phyloP scores from a whole-genome alignment of 768 basidiomycete species.

The Serpula lacrymans region DNA sequence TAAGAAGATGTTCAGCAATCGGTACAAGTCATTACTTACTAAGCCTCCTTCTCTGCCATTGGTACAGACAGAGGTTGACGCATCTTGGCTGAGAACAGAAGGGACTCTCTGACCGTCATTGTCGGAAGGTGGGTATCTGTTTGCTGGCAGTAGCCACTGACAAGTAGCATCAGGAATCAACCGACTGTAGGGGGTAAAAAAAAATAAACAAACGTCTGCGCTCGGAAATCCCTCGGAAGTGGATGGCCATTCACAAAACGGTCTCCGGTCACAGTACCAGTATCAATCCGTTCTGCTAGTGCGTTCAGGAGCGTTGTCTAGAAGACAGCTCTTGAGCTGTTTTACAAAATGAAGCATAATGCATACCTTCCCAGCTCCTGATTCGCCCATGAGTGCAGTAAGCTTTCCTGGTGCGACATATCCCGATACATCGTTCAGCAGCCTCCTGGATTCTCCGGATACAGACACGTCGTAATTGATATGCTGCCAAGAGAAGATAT shows the following conservation, averaged over 20 bases:
- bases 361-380: constrained; percentile 30
- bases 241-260: constrained; percentile 43
- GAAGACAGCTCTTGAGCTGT: no score
- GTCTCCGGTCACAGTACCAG: constrained; percentile 38
- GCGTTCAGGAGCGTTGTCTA: constrained; percentile 51
- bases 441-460: constrained; percentile 13
- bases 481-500: constrained; percentile 47
- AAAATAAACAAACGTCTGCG: constrained; percentile 46
- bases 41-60: constrained; percentile 70
- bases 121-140: constrained; percentile 76
- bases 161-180: neutral
- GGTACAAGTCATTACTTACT: constrained; percentile 48
- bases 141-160: constrained; percentile 83
- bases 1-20: neutral
- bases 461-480: constrained; percentile 37
- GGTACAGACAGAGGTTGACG: constrained; percentile 71
- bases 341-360: neutral
- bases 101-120: constrained; percentile 75
- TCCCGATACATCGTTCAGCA: constrained; percentile 45
- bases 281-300: constrained; percentile 35
- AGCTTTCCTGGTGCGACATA: constrained; percentile 49
- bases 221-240: constrained; percentile 46
- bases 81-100: constrained; percentile 74
- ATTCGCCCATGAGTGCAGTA: constrained; percentile 49
- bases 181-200: no score